Evolutionary conservation across 768 basidiomycete species (phyloP).

Genomic region (Trametes punicea): DNA sequence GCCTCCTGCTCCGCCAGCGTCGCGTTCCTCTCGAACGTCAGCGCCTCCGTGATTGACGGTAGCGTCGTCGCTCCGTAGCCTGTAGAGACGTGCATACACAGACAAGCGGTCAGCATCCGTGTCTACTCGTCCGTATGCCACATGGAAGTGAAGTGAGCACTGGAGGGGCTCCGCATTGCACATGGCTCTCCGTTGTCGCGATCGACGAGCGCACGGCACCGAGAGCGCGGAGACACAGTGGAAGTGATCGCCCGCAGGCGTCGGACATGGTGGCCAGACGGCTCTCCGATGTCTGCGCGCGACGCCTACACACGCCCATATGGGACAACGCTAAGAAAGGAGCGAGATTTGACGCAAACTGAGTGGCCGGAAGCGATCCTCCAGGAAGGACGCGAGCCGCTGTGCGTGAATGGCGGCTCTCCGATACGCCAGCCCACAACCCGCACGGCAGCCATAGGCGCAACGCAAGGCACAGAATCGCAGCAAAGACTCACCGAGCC

Average conservation of each 20-base stretch:
- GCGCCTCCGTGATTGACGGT: conserved; percentile 75
- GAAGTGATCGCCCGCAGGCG: neutral
- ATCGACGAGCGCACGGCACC: neutral
- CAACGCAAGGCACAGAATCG: neutral
- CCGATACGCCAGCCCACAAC: neutral
- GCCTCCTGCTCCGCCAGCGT: conserved; percentile 62
- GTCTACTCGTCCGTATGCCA: too few relatives aligned
- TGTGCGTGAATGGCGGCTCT: neutral
- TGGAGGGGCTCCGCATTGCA: neutral
- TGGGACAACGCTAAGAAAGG: too few relatives aligned
- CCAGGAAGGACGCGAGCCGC: too few relatives aligned
- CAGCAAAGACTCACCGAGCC: conserved; percentile 56
- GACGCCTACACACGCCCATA: too few relatives aligned
- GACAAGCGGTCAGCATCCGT: neutral
- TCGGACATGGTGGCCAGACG: neutral
- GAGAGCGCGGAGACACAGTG: neutral
- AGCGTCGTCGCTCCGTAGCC: conserved; percentile 85
- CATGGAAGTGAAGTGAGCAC: neutral
- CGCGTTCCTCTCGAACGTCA: conserved; percentile 62
- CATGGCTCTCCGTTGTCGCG: neutral
- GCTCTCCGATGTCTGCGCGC: neutral
- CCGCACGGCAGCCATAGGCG: neutral
- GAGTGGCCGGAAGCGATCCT: too few relatives aligned
- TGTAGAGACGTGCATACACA: too few relatives aligned
- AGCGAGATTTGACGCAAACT: too few relatives aligned